Percentiles rank a stretch among this genome's conserved stretches.
Evolutionary conservation across 1,284 basidiomycete genomes (phyloP).

Genomic region (Tilletia walkeri): DNA sequence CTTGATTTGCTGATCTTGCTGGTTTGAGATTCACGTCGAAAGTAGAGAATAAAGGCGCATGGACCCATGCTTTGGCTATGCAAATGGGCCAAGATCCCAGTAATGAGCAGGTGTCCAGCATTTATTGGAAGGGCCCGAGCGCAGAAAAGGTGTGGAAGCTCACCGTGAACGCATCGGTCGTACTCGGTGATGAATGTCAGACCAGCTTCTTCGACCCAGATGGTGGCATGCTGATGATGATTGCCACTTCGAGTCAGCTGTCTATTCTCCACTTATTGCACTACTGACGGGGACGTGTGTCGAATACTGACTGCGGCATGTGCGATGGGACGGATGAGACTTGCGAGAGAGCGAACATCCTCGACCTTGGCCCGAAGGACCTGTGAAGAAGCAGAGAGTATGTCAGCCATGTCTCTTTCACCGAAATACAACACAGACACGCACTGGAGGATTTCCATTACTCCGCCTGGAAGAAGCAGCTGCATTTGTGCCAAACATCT

Average conservation of each 20-base stretch:
- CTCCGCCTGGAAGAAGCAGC: too few relatives aligned
- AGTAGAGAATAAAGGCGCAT: slow-evolving; percentile 45
- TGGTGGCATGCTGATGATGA: slow-evolving; percentile 61
- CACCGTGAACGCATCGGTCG: slow-evolving; percentile 73
- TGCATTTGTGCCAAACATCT: too few relatives aligned
- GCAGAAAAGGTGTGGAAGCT: slow-evolving; percentile 27
- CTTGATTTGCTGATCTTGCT: slow-evolving; percentile 43
- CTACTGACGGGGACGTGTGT: slow-evolving; percentile 21
- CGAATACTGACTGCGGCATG: slow-evolving; percentile 67
- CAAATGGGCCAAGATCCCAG: too few relatives aligned
- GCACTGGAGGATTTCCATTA: too few relatives aligned
- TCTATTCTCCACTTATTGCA: background rate
- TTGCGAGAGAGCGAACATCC: slow-evolving; percentile 73
- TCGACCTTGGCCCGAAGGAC: slow-evolving; percentile 64
- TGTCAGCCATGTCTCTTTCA: too few relatives aligned
- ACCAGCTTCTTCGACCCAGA: slow-evolving; percentile 70
- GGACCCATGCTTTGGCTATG: slow-evolving; percentile 10
- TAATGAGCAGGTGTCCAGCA: background rate
- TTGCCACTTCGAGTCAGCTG: too few relatives aligned
- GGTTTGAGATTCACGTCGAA: slow-evolving; percentile 26
- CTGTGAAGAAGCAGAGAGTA: background rate
- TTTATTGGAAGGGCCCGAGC: too few relatives aligned
- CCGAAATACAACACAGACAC: too few relatives aligned
- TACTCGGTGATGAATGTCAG: slow-evolving; percentile 85
- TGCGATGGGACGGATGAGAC: slow-evolving; percentile 73